Evolutionary conservation across 768 basidiomycete genomes (phyloP), one percentile per base, ranked within the genome.

Genomic region (Calocybe indica): DNA sequence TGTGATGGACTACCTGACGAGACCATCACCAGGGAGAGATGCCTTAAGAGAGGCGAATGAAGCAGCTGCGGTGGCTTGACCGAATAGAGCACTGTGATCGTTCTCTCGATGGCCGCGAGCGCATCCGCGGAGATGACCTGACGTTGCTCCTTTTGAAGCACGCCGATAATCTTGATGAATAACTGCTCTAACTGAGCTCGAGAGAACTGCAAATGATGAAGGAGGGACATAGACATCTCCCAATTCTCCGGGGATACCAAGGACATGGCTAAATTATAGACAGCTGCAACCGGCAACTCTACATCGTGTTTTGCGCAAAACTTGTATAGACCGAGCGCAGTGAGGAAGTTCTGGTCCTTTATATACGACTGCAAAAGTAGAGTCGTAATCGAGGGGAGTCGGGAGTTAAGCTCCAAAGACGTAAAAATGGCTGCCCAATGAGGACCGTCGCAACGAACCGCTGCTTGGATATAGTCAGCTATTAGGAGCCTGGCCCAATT

Each of bases 11-110:
- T 65, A 8, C 61, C 65, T 3, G 70, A 66, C 22, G 62, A 47
- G 12, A 73, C 58, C 62, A 76, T 55, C 46, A 72, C 58, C 29
- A 57, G 57, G 47, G 80, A 60, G 28, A 77, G 66, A 43, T 70
- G 74, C 8, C 76, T 22, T 22, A 22, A 22, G 22, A 22, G 22
- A 22, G 22, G 22, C 22, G 22, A 22, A 22, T 22, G 22, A 22
- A 22, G 22, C 22, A 22, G 22, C 22, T 22, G 58, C 0, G 74
- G 74, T 12, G 54, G 52, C 3, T 55, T 60, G 3, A 56, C 56
- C 7, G 51, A 38, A 48, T 75, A 81, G 32, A 76, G 48, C 1
- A 54, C 56, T 38, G 49, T 51, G 34, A 81, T 56, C 5, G 57
- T 57, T n/a, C 68, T 49, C 8, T 60, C 65, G 22, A 82, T 43